These are phyloP conservation scores for Fusarium austroafricanum DNA, from an alignment of 2,329 filamentous ascomycete genomes.

Conservation along the genomic window DNA sequence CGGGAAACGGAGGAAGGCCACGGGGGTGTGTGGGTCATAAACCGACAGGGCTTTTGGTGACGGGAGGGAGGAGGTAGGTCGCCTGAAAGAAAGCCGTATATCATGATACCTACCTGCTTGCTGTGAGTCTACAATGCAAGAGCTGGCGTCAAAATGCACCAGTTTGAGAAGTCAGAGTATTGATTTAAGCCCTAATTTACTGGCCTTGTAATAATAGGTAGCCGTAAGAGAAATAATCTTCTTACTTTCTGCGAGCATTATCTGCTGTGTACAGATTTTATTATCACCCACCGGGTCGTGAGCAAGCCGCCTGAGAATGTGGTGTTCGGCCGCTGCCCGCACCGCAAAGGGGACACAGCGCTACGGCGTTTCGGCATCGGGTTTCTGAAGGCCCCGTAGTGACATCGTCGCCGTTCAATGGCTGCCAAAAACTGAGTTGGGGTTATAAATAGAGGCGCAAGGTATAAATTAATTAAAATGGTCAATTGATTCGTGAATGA, in stretches of 20 bases:
- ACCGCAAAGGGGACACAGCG: constrained; percentile 9
- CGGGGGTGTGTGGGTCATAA: constrained; percentile 36
- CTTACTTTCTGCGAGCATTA: too few species aligned
- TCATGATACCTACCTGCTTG: not conserved
- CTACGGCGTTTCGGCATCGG: constrained; percentile 34
- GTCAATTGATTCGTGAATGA: not conserved
- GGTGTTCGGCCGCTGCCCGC: constrained; percentile 26
- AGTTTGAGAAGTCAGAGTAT: too few species aligned
- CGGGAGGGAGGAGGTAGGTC: not conserved
- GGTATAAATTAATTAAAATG: not conserved
- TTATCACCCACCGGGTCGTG: not conserved
- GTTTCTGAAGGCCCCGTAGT: constrained; percentile 18
- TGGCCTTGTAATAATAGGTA: too few species aligned
- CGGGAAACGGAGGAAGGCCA: constrained; percentile 40
- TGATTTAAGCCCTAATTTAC: too few species aligned
- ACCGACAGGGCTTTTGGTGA: constrained; percentile 29
- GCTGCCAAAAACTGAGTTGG: not conserved
- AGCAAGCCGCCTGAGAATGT: not conserved
- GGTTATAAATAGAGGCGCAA: not conserved
- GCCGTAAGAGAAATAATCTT: not conserved
- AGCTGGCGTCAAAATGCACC: too few species aligned
- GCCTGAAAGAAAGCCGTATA: constrained; percentile 1
- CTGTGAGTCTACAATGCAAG: too few species aligned
- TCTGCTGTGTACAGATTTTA: not conserved
- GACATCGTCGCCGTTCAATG: constrained; percentile 3